Evolutionary conservation across 495 filamentous ascomycete species (phyloP), one percentile per base, ranked within the genome.

Genomic region (Cairneyella variabilis): DNA sequence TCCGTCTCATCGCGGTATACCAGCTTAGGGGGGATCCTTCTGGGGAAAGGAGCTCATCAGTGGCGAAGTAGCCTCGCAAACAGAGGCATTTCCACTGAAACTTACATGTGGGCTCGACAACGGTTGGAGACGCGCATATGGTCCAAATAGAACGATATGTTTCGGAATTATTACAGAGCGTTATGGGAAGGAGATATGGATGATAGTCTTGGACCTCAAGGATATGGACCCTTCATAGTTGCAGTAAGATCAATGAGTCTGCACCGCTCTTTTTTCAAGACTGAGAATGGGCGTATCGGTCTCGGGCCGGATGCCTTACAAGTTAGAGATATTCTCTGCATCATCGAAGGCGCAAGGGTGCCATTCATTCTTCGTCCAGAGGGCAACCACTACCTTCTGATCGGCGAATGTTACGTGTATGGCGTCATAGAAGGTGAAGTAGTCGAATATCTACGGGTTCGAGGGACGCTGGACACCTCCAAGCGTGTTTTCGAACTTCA

Each of bases 371-470:
- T 60, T 2, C 34, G 58, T 16, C 58, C 53, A 17, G 26, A 57
- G 17, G 16, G 39, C 1, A 48, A 47, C 12, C 26, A 40, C 5
- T 60, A 52, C 32, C 28, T 28, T 22, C 20, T 60, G 3, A 28
- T 57, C 7, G 58, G 58, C 23, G 53, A 58, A 28, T 55, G 45
- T 7, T 58, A 61, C 30, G 36, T 61, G 12, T 43, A 41, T 41
- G 38, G 38, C 8, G n/a, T n/a, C n/a, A n/a, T n/a, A n/a, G 8
- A 34, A 14, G 30, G 30, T 8, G 30, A 34, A 34, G 30, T 48
- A 20, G 50, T 54, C 47, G 44, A 48, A n/a, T n/a, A n/a, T n/a
- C n/a, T n/a, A n/a, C n/a, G n/a, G n/a, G n/a, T n/a, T n/a, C n/a
- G n/a, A n/a, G n/a, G n/a, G n/a, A n/a, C n/a, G n/a, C n/a, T n/a